Evolutionary conservation across 306 rosid genomes (phyloP).

Genomic region (Fagus crenata): DNA sequence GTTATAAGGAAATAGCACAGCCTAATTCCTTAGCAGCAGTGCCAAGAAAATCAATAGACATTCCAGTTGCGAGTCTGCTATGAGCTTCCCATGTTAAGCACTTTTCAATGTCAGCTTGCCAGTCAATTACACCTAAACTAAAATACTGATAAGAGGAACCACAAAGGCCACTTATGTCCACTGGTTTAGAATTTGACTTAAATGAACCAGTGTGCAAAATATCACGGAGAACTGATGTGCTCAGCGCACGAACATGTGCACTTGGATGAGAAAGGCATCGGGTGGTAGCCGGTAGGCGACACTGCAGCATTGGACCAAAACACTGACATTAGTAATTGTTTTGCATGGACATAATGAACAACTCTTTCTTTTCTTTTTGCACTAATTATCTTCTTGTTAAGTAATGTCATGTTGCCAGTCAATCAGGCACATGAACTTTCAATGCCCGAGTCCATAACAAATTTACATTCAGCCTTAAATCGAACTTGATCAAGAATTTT

Average conservation of each 20-base stretch:
- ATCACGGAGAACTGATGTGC: conserved; percentile 91
- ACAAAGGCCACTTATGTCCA: conserved; percentile 43
- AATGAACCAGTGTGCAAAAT: conserved; percentile 62
- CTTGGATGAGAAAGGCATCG: conserved; percentile 92
- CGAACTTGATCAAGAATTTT: background rate
- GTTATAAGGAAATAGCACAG: conserved; percentile 63
- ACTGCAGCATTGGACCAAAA: conserved; percentile 52
- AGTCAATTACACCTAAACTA: conserved; percentile 59
- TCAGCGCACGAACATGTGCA: conserved; percentile 81
- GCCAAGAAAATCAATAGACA: conserved; percentile 64
- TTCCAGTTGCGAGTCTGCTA: conserved; percentile 63
- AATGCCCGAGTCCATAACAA: background rate
- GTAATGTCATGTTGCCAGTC: background rate
- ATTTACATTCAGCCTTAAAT: conserved; percentile 9
- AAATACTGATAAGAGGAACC: conserved; percentile 54
- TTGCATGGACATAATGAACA: background rate
- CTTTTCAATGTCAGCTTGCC: conserved; percentile 81
- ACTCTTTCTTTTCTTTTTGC: background rate
- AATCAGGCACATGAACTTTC: background rate
- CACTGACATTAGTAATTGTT: background rate
- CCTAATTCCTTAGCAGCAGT: conserved; percentile 82
- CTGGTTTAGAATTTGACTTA: conserved; percentile 48
- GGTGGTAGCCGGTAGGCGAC: conserved; percentile 78
- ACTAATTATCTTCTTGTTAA: background rate
- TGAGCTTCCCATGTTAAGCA: conserved; percentile 93